Conservation (phyloP, 768 basidiomycete species). For the Hortiboletus flavorubellus region DNA sequence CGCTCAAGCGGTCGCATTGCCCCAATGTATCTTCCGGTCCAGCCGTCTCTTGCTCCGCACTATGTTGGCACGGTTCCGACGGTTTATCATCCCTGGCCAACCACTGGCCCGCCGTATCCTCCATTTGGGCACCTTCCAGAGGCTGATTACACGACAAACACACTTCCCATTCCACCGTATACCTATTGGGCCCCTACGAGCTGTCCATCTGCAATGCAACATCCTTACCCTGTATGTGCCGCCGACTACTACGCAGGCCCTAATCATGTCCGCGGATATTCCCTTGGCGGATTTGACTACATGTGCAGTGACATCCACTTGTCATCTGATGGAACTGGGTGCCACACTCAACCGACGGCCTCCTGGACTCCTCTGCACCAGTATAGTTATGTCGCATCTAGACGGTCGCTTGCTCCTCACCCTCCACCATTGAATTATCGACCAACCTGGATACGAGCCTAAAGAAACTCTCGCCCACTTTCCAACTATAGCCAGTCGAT, state of each 20-base stretch:
- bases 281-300: constrained; percentile 56
- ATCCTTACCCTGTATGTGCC: constrained; percentile 56
- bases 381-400: constrained; percentile 39
- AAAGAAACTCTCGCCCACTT: constrained; percentile 20
- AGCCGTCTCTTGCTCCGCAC: constrained; percentile 43
- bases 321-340: constrained; percentile 40
- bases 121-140: constrained; percentile 23
- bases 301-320: constrained; percentile 45
- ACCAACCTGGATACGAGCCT: constrained; percentile 49
- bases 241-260: constrained; percentile 46
- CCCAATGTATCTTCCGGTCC: constrained; percentile 64
- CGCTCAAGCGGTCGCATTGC: constrained; percentile 49
- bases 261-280: constrained; percentile 56
- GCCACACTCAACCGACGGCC: constrained; percentile 35
- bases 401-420: constrained; percentile 43
- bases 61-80: constrained; percentile 32
- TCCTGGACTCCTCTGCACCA: constrained; percentile 44
- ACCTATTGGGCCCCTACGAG: constrained; percentile 21
- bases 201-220: constrained; percentile 43
- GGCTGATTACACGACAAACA: constrained; percentile 11
- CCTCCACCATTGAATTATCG: constrained; percentile 43
- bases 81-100: constrained; percentile 30
- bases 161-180: constrained; percentile 16
- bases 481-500: constrained; percentile 8
- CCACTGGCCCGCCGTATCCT: constrained; percentile 11